Percentiles rank a stretch among this genome's conserved stretches.
phyloP scores from a whole-genome alignment of 2,329 filamentous ascomycete genomes.

The Penicillium sp. region DNA sequence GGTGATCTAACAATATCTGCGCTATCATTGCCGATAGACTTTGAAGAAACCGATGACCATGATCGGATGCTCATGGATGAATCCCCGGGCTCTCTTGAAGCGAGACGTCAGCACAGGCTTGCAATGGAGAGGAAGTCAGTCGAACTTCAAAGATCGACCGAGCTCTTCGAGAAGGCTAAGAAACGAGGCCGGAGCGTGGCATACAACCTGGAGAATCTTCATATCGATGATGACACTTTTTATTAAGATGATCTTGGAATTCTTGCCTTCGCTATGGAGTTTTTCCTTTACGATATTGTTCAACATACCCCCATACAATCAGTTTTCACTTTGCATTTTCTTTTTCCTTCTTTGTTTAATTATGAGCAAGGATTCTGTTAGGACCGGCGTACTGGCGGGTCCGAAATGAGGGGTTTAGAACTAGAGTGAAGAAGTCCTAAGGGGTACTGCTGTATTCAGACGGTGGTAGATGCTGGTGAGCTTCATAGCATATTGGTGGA shows the following conservation, averaged over 20 bases:
- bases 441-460: too few relatives aligned
- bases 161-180: slow-evolving; percentile 36
- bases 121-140: slow-evolving; percentile 34
- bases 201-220: slow-evolving; percentile 29
- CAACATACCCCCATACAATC: slow-evolving; percentile 1
- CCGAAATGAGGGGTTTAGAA: too few relatives aligned
- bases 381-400: too few relatives aligned
- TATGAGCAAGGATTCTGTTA: too few relatives aligned
- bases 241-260: neutral
- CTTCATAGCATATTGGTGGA: too few relatives aligned
- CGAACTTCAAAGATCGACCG: slow-evolving; percentile 33
- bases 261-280: neutral
- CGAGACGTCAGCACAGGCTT: slow-evolving; percentile 31
- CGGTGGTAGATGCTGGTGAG: too few relatives aligned
- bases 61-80: slow-evolving; percentile 23
- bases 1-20: slow-evolving; percentile 58
- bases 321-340: neutral
- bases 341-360: too few relatives aligned
- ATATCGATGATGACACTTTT: slow-evolving; percentile 26
- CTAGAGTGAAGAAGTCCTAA: too few relatives aligned
- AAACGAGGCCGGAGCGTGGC: slow-evolving; percentile 31
- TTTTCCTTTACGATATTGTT: neutral
- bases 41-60: slow-evolving; percentile 14
- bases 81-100: slow-evolving; percentile 27
- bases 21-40: slow-evolving; percentile 22